Conservation (phyloP, 1,284 basidiomycete genomes). For the Ustilago sp. region DNA sequence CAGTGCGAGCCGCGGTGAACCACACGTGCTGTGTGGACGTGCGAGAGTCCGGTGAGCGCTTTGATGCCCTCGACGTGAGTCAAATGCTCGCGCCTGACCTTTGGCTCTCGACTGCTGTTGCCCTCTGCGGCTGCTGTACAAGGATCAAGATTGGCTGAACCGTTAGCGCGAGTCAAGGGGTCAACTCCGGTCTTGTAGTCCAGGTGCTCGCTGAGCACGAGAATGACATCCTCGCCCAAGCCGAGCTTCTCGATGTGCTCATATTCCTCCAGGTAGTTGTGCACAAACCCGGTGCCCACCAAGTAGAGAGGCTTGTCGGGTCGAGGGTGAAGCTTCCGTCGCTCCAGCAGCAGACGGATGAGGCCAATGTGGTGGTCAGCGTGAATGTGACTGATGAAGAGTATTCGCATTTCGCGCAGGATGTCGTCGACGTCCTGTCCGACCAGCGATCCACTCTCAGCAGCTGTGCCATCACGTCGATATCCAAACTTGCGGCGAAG, state of each 20-base stretch:
- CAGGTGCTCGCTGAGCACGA: constrained; percentile 53
- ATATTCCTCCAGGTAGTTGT: constrained; percentile 77
- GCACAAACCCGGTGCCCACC: constrained; percentile 75
- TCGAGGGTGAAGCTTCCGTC: constrained; percentile 74
- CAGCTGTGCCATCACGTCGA: constrained; percentile 33
- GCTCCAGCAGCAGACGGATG: constrained; percentile 79
- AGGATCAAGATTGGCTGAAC: not conserved
- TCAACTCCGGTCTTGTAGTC: constrained; percentile 54
- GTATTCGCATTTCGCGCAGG: constrained; percentile 79
- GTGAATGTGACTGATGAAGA: constrained; percentile 91
- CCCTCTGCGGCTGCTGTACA: constrained; percentile 4
- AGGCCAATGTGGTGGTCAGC: constrained; percentile 93
- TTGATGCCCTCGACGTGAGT: constrained; percentile 32
- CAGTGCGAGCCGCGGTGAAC: constrained; percentile 35
- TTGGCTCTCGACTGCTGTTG: constrained; percentile 6
- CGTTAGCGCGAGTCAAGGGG: constrained; percentile 15
- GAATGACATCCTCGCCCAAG: constrained; percentile 72
- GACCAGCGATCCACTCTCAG: constrained; percentile 18
- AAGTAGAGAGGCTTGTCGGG: constrained; percentile 75
- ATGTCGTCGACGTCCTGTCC: constrained; percentile 53
- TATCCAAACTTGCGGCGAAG: constrained; percentile 81
- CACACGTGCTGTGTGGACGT: constrained; percentile 51
- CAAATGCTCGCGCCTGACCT: constrained; percentile 15
- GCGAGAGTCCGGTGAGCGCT: constrained; percentile 24
- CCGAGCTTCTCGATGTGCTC: constrained; percentile 78